Conservation (phyloP, 495 filamentous ascomycete species). For the Xylaria venustula region DNA sequence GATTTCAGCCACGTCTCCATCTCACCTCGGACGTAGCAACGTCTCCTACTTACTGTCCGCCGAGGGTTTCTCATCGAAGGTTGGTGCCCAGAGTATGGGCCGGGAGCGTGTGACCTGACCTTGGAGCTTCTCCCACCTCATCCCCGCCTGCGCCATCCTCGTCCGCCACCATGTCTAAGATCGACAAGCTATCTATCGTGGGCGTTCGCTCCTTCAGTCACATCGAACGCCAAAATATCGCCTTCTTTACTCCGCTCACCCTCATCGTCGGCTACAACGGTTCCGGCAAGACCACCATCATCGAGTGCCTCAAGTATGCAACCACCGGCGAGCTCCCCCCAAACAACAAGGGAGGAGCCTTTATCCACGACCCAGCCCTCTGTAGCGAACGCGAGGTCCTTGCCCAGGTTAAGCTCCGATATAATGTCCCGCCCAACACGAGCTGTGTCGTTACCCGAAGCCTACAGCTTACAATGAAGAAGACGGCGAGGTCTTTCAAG, state of each 20-base stretch:
- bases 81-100: background rate
- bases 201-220: conserved; percentile 93
- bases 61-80: no score
- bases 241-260: conserved; percentile 86
- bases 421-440: conserved; percentile 70
- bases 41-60: no score
- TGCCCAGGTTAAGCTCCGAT: conserved; percentile 87
- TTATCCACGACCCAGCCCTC: conserved; percentile 94
- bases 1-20: no score
- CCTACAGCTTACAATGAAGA: conserved; percentile 83
- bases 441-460: conserved; percentile 79
- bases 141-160: background rate
- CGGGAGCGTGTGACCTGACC: background rate
- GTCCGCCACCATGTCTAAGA: conserved; percentile 58
- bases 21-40: background rate
- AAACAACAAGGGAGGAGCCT: conserved; percentile 91
- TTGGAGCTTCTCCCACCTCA: background rate
- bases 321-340: conserved; percentile 92
- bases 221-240: conserved; percentile 71
- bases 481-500: conserved; percentile 66
- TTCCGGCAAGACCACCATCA: conserved; percentile 98
- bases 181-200: conserved; percentile 84
- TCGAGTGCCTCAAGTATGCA: conserved; percentile 98
- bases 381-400: conserved; percentile 86
- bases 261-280: conserved; percentile 97